These are phyloP conservation scores for Ophidiomyces ophidiicola DNA, from an alignment of 2,329 filamentous ascomycete genomes.

Conservation along the genomic window DNA sequence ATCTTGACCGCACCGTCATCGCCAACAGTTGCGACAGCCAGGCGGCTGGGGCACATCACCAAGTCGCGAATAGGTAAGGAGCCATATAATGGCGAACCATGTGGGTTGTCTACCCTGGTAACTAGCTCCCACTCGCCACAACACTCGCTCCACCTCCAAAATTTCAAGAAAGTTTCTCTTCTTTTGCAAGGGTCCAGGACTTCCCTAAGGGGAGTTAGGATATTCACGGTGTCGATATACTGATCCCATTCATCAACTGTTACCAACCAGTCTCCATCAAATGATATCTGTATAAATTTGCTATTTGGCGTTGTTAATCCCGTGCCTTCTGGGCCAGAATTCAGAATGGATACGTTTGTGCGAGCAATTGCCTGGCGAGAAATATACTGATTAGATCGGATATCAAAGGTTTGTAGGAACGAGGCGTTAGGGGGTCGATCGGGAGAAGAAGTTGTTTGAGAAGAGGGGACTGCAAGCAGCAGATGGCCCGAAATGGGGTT, in stretches of 20 bases:
- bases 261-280: constrained; percentile 77
- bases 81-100: constrained; percentile 44
- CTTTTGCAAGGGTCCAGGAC: constrained; percentile 16
- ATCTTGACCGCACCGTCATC: constrained; percentile 65
- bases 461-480: constrained; percentile 53
- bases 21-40: constrained; percentile 74
- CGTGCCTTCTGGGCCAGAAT: constrained; percentile 58
- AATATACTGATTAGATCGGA: constrained; percentile 64
- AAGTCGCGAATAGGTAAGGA: constrained; percentile 57
- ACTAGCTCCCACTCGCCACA: constrained; percentile 57
- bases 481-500: constrained; percentile 53
- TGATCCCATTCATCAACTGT: constrained; percentile 88
- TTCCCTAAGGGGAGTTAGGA: constrained; percentile 33
- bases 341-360: constrained; percentile 73
- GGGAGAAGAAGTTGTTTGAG: constrained; percentile 30
- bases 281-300: constrained; percentile 60
- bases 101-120: constrained; percentile 72
- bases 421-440: constrained; percentile 36
- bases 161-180: constrained; percentile 71
- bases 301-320: constrained; percentile 67
- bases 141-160: constrained; percentile 60
- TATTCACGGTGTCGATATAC: constrained; percentile 53
- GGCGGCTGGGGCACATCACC: constrained; percentile 53
- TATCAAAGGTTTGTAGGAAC: constrained; percentile 74
- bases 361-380: constrained; percentile 80